These are phyloP conservation scores for Euphorbia schlechtendalii DNA, from an alignment of 441 rosid genomes.

Conservation along the genomic window DNA sequence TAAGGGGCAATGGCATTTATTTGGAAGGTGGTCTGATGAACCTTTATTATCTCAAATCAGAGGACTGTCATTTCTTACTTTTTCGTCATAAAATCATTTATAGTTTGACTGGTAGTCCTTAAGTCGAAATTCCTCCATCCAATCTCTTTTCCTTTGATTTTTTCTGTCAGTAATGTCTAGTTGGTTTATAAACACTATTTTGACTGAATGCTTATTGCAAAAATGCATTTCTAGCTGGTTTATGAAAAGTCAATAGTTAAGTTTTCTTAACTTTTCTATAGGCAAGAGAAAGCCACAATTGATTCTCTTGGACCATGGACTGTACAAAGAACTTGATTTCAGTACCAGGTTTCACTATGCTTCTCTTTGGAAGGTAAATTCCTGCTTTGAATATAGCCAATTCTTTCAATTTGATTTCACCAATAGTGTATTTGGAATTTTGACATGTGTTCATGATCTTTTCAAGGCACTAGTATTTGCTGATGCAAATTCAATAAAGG, in stretches of 20 bases:
- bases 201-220: neutral
- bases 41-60: neutral
- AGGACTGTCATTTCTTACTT: neutral
- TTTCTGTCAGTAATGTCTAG: neutral
- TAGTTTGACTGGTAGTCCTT: neutral
- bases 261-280: slow-evolving; percentile 17
- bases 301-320: slow-evolving; percentile 86
- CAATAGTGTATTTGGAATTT: neutral
- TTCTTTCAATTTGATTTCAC: too few relatives aligned
- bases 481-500: slow-evolving; percentile 78
- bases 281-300: slow-evolving; percentile 81
- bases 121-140: neutral
- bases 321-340: slow-evolving; percentile 82
- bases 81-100: too few relatives aligned
- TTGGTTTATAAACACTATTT: neutral
- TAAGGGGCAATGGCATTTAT: too few relatives aligned
- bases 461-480: slow-evolving; percentile 75
- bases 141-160: neutral
- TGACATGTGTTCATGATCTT: slow-evolving; percentile 15
- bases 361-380: slow-evolving; percentile 71
- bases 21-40: neutral
- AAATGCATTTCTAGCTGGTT: slow-evolving; percentile 4
- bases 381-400: slow-evolving; percentile 8
- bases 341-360: slow-evolving; percentile 78
- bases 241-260: slow-evolving; percentile 4